Percentiles rank a stretch among this genome's conserved stretches.
These are phyloP conservation scores for Calocybe gangraenosa DNA, from an alignment of 768 basidiomycete genomes.

Conservation along the genomic window DNA sequence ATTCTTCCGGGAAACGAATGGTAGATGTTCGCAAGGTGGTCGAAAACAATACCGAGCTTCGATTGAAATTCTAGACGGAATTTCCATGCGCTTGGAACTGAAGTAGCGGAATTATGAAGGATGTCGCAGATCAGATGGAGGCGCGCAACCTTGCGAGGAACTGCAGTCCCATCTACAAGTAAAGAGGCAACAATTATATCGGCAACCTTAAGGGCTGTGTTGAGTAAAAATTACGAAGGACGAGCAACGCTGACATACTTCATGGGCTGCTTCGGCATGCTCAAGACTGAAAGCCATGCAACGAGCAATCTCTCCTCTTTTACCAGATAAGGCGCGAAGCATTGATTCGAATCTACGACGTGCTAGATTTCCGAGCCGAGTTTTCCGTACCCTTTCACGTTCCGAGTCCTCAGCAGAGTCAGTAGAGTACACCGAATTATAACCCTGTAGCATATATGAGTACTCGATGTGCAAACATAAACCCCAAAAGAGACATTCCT, in stretches of 20 bases:
- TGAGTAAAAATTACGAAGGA: neutral
- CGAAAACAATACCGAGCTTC: constrained; percentile 89
- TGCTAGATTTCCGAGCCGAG: constrained; percentile 71
- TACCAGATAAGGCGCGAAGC: constrained; percentile 81
- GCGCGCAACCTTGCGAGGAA: constrained; percentile 96
- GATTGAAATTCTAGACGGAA: constrained; percentile 93
- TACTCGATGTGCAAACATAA: neutral
- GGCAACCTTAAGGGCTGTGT: constrained; percentile 54
- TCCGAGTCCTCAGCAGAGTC: constrained; percentile 96
- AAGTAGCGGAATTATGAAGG: constrained; percentile 91
- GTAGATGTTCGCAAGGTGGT: constrained; percentile 91
- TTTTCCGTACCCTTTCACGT: constrained; percentile 75
- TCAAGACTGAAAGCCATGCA: constrained; percentile 98
- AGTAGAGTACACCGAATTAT: constrained; percentile 84
- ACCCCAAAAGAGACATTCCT: constrained; percentile 38
- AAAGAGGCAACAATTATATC: constrained; percentile 90
- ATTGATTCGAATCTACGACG: constrained; percentile 86
- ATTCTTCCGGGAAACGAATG: constrained; percentile 95
- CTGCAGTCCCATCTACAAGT: constrained; percentile 86
- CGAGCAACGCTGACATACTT: constrained; percentile 45
- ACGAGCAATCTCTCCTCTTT: constrained; percentile 85
- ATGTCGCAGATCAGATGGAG: constrained; percentile 97
- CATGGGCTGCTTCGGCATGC: constrained; percentile 92
- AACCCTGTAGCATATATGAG: constrained; percentile 48
- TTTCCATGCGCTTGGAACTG: constrained; percentile 96